These are phyloP conservation scores for Rickenella mellea DNA, from an alignment of 768 basidiomycete genomes.

Conservation along the genomic window DNA sequence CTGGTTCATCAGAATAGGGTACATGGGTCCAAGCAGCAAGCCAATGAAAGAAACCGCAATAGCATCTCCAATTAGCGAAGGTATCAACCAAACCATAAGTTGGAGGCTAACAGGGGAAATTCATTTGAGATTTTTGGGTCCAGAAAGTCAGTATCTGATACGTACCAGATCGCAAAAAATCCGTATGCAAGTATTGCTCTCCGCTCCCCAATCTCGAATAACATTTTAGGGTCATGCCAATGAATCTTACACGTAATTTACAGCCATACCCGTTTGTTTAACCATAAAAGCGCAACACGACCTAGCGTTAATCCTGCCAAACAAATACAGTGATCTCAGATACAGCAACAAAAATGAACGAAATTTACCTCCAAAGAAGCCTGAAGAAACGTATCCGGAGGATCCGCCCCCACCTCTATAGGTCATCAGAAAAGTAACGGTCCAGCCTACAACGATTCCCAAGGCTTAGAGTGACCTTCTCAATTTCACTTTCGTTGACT, in stretches of 20 bases:
- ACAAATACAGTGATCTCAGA: neutral
- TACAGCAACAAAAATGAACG: slow-evolving; percentile 8
- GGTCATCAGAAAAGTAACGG: slow-evolving; percentile 39
- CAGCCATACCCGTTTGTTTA: slow-evolving; percentile 18
- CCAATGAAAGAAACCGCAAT: slow-evolving; percentile 48
- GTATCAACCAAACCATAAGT: slow-evolving; percentile 48
- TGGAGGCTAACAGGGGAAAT: slow-evolving; percentile 30
- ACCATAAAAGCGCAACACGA: slow-evolving; percentile 23
- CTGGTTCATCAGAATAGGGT: slow-evolving; percentile 58
- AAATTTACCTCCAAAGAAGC: slow-evolving; percentile 36
- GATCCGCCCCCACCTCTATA: slow-evolving; percentile 35
- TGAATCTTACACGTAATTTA: neutral
- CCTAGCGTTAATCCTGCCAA: slow-evolving; percentile 23
- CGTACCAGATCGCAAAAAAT: slow-evolving; percentile 15
- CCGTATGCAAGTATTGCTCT: slow-evolving; percentile 26
- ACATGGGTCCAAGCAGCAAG: slow-evolving; percentile 41
- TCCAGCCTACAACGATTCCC: slow-evolving; percentile 35
- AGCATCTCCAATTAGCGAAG: slow-evolving; percentile 42
- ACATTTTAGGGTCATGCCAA: neutral
- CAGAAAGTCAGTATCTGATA: neutral
- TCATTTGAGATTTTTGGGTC: neutral
- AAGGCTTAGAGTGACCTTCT: too few species aligned
- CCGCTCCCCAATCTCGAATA: slow-evolving; percentile 19
- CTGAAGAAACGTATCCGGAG: slow-evolving; percentile 41
- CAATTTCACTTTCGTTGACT: slow-evolving; percentile 6